Conservation (phyloP, 169 alveolate genomes). For the Perkinsus marinus region DNA sequence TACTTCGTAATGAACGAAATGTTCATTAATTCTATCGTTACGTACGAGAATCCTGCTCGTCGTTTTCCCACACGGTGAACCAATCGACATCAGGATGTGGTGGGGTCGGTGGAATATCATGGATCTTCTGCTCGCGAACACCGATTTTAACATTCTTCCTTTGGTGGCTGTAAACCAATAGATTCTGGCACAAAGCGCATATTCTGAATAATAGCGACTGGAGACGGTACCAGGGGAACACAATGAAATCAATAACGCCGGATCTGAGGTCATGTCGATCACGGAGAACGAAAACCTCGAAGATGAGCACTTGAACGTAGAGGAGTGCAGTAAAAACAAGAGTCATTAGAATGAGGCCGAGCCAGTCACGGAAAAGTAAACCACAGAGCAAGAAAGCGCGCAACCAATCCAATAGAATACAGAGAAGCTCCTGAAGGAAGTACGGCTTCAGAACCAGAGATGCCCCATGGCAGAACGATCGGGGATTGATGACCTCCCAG, state of each 20-base stretch:
- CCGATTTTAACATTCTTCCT: background rate
- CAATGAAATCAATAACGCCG: background rate
- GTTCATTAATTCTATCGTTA: background rate
- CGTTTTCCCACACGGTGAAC: background rate
- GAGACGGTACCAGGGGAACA: background rate
- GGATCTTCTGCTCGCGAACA: background rate
- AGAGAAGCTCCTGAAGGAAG: background rate
- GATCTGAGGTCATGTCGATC: background rate
- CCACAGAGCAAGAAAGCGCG: background rate
- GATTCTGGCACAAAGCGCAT: background rate
- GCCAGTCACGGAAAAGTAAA: background rate
- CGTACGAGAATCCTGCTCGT: background rate
- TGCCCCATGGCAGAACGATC: background rate
- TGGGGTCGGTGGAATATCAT: background rate
- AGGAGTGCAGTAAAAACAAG: background rate
- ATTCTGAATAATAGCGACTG: background rate
- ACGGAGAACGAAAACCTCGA: background rate
- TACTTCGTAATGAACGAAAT: background rate
- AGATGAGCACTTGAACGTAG: background rate
- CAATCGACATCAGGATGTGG: background rate
- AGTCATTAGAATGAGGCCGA: background rate
- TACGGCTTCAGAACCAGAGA: background rate
- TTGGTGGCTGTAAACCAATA: background rate
- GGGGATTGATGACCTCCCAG: background rate
- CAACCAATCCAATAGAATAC: background rate